Base-by-base conservation (phyloP, 2,329 filamentous ascomycete species). In the Sporothrix euskadiensis region DNA sequence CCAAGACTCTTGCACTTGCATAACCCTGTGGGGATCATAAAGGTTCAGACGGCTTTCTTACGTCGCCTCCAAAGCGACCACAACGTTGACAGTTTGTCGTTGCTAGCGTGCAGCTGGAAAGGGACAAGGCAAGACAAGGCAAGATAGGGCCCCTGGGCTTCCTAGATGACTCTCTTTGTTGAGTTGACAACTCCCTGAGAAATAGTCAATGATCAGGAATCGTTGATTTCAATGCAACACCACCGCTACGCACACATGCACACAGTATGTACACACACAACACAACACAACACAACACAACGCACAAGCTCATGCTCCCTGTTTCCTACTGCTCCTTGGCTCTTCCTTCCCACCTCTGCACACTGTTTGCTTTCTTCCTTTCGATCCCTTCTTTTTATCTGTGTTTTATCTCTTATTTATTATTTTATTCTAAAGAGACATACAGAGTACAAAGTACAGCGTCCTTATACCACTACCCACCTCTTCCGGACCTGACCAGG, bases 41-140 rank as follows among this genome's bases (percentile, higher is more conserved):
- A 49, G 80, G 80, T 83, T 81, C 81, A 82, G 81, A 82, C 80
- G 81, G 80, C 76, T 77, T 79, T 80, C 79, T 82, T 78, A 81
- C 68, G 69, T 71, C 41, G 69, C 54, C 69, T 71, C 56, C 19
- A 61, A 61, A 61, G 56, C 52, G 35, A 26, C 69, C n/a, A 61
- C 54, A 44, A 47, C 14, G 35, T 69, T 57, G 52, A 57, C 49
- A 59, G 44, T 22, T 49, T 39, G 19, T 19, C 12, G 10, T 26
- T 35, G 69, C 57, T 65, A 61, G 54, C 69, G 56, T 70, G 39
- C 39, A 59, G 54, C 52, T n/a, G 49, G 22, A 56, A 49, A 49
- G n/a, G 32, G 19, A 54, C 19, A 54, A 54, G 22, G 52, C 19
- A 26, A 9, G 5, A 54, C 19, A 54, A 22, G 22, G 52, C 19